Percentiles rank a stretch among this genome's conserved stretches.
phyloP scores from a whole-genome alignment of 768 basidiomycete species.

The Lactifluus subvellereus region DNA sequence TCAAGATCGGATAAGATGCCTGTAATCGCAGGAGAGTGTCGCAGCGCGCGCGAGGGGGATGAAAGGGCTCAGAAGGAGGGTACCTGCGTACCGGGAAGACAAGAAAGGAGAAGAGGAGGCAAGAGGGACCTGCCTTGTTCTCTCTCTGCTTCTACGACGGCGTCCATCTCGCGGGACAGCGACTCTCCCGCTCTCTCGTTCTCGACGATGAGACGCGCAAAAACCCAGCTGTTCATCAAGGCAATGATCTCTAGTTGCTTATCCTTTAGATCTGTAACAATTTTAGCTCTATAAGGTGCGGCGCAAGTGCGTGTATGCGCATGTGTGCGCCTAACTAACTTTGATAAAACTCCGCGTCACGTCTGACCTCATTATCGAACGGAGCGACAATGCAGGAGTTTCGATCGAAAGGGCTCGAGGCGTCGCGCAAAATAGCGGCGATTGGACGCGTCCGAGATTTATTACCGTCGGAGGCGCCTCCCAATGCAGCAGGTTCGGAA shows the following conservation, averaged over 20 bases:
- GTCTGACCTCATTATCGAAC: constrained; percentile 33
- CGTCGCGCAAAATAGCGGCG: constrained; percentile 12
- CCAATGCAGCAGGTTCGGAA: neutral
- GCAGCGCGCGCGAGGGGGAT: neutral
- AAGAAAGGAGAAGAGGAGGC: neutral
- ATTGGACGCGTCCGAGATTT: constrained; percentile 12
- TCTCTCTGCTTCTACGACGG: constrained; percentile 18
- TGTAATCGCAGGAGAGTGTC: neutral
- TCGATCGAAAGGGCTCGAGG: constrained; percentile 30
- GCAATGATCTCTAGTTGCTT: constrained; percentile 18
- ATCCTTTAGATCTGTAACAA: constrained; percentile 18
- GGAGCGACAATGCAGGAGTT: constrained; percentile 30
- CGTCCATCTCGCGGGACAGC: constrained; percentile 21
- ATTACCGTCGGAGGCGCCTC: neutral
- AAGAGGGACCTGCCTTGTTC: constrained; percentile 25
- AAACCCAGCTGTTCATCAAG: constrained; percentile 21
- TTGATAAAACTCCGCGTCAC: constrained; percentile 33
- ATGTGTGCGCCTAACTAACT: constrained; percentile 30
- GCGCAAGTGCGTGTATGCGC: constrained; percentile 8
- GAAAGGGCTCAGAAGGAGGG: neutral
- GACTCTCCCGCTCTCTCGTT: constrained; percentile 18
- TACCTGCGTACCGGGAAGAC: constrained; percentile 7
- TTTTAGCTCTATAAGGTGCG: neutral
- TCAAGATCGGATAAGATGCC: neutral
- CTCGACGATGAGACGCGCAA: constrained; percentile 18